Evolutionary conservation across 768 basidiomycete genomes (phyloP), one percentile per base, ranked within the genome.

Genomic region (Phylloporus sp.): DNA sequence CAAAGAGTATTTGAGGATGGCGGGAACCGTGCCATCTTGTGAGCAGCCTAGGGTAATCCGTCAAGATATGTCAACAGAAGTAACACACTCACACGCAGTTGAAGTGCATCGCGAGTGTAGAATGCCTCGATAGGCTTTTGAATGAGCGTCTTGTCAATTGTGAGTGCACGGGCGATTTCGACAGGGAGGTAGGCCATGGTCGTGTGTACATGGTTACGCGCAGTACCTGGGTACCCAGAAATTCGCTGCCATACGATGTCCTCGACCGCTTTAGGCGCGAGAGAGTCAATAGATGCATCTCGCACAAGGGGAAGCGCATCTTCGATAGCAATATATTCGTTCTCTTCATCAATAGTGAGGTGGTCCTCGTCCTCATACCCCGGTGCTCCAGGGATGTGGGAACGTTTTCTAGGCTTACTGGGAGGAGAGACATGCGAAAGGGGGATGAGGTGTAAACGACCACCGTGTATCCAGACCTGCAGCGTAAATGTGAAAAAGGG

Each of bases 41-140:
- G 87, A 11, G 88, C 91, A 34, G 85, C 80, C 93, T 95, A 57
- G n/a, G 43, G 23, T 15, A 34, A n/a, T 26, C 45, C 12, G 41
- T 59, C 53, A 55, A 47, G 26, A 45, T 26, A 47, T 10, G 43
- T 7, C 8, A 28, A 26, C 38, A 39, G 24, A 27, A 31, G 40
- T 35, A 32, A 28, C 20, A 29, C 38, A 68, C 85, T 69, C 69
- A 95, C 91, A 34, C 94, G 84, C 48, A 97, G 73, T 67, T 95
- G 93, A 13, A 86, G 75, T 1, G 90, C 88, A 73, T 98, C 97
- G 47, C 97, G 80, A 4, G 94, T 97, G 68, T 99, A 99, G 68
- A 99, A 99, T 5, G 88, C 80, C 69, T 95, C 94, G 4, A 89
- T 80, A 0, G 95, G 89, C 61, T 85, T 87, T 60, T 97, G 93